These are phyloP conservation scores for Ganoderma resinaceum DNA, from an alignment of 1,284 basidiomycete species.

Conservation along the genomic window DNA sequence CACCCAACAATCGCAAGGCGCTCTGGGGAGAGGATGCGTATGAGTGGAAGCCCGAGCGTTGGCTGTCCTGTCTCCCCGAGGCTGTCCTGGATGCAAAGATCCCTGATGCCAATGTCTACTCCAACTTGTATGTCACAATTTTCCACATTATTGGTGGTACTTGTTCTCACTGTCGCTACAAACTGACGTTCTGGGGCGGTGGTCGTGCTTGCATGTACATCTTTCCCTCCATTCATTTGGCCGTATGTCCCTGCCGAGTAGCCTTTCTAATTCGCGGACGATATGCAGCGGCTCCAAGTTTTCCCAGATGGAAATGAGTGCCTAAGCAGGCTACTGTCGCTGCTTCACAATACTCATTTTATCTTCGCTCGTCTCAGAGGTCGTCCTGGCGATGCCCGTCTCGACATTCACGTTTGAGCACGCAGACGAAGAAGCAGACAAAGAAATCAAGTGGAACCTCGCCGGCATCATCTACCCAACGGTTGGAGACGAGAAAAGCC, in stretches of 20 bases:
- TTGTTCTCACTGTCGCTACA: neutral
- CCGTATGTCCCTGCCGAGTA: no score
- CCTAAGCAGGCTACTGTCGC: no score
- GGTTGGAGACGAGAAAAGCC: constrained; percentile 11
- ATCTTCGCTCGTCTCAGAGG: constrained; percentile 16
- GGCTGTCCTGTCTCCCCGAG: constrained; percentile 32
- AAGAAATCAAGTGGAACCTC: constrained; percentile 31
- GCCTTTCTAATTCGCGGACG: no score
- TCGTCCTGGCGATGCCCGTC: constrained; percentile 29
- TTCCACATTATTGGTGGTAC: neutral
- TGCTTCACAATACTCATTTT: neutral
- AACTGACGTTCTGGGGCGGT: constrained; percentile 28
- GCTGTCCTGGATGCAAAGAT: constrained; percentile 24
- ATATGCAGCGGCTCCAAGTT: constrained; percentile 27
- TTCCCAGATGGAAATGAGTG: neutral
- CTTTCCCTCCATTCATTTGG: constrained; percentile 12
- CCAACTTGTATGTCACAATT: constrained; percentile 27
- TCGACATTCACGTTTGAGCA: constrained; percentile 28
- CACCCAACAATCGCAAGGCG: constrained; percentile 34
- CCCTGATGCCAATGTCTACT: constrained; percentile 36
- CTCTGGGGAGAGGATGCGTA: constrained; percentile 39
- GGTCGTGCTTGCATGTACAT: constrained; percentile 30
- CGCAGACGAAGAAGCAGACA: constrained; percentile 22
- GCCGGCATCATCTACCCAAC: constrained; percentile 30
- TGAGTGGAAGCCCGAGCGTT: constrained; percentile 42